phyloP scores from a whole-genome alignment of 2,329 filamentous ascomycete species.

The Colletotrichum brevisporum region DNA sequence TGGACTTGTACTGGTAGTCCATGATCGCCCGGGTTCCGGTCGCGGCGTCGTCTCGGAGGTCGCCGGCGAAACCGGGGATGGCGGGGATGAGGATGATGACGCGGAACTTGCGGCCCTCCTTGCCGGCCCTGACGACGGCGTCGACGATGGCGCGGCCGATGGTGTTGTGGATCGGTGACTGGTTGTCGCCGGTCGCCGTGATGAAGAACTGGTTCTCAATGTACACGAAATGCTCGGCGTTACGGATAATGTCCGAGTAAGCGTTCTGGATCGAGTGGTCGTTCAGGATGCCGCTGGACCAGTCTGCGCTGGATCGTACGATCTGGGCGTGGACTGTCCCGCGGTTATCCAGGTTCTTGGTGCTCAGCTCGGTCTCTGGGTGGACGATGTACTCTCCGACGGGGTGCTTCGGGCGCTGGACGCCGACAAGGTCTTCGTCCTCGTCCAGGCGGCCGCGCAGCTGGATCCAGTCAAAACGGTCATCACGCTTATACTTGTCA shows the following conservation, averaged over 20 bases:
- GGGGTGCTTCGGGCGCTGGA: conserved; percentile 90
- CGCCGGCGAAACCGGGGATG: conserved; percentile 94
- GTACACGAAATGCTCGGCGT: conserved; percentile 93
- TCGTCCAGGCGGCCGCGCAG: conserved; percentile 82
- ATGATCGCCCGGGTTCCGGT: conserved; percentile 93
- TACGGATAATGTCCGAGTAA: conserved; percentile 86
- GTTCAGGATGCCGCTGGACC: conserved; percentile 90
- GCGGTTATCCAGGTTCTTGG: conserved; percentile 73
- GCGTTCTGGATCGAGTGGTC: conserved; percentile 92
- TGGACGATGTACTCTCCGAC: conserved; percentile 90
- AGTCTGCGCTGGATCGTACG: conserved; percentile 91
- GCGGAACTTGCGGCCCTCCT: conserved; percentile 88
- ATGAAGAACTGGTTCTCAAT: conserved; percentile 99
- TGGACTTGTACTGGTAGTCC: conserved; percentile 98
- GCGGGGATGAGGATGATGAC: conserved; percentile 93
- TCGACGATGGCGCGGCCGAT: conserved; percentile 93
- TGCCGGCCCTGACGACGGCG: conserved; percentile 83
- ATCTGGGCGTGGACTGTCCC: conserved; percentile 87
- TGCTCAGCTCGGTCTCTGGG: conserved; percentile 77
- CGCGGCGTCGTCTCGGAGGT: conserved; percentile 86
- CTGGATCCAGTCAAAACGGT: conserved; percentile 86
- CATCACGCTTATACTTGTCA: conserved; percentile 96
- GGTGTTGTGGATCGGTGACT: conserved; percentile 87
- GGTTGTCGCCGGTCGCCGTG: conserved; percentile 90
- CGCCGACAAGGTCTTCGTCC: conserved; percentile 87